Evolutionary conservation across 306 rosid species (phyloP).

Genomic region (Citrullus mucosospermus): DNA sequence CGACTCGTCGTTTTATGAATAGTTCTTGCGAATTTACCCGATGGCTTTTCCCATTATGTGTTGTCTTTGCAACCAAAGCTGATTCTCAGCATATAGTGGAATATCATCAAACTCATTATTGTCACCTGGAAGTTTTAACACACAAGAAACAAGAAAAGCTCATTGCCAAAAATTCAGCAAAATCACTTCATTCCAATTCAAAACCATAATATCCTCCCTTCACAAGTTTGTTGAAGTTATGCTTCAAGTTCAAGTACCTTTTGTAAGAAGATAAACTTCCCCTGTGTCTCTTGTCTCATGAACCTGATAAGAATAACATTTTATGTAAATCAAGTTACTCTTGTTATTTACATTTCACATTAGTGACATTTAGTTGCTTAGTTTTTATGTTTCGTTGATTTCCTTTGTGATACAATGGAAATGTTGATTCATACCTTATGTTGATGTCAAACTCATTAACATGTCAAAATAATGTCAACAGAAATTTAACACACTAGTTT

Average conservation of each 20-base stretch:
- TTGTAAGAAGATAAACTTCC: conserved; percentile 51
- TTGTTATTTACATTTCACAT: too few species aligned
- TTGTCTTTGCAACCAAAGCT: conserved; percentile 48
- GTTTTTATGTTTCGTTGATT: too few species aligned
- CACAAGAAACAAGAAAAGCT: neutral
- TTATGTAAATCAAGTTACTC: neutral
- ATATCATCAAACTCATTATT: conserved; percentile 42
- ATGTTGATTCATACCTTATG: too few species aligned
- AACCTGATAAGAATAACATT: conserved; percentile 33
- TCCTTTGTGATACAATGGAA: too few species aligned
- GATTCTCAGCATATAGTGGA: conserved; percentile 43
- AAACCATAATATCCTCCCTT: neutral
- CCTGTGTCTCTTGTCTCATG: conserved; percentile 39
- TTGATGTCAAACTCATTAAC: too few species aligned
- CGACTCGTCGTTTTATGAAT: neutral
- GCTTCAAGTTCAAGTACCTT: conserved; percentile 33
- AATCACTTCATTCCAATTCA: neutral
- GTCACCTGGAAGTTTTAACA: conserved; percentile 42
- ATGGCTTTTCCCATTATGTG: conserved; percentile 68
- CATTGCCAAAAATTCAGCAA: neutral
- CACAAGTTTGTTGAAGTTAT: neutral
- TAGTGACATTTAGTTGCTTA: too few species aligned
- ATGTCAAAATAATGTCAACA: too few species aligned
- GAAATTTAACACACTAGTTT: too few species aligned
- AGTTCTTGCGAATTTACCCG: conserved; percentile 29